Base-by-base conservation (phyloP, 2,329 filamentous ascomycete species). In the Fusarium duplospermum region DNA sequence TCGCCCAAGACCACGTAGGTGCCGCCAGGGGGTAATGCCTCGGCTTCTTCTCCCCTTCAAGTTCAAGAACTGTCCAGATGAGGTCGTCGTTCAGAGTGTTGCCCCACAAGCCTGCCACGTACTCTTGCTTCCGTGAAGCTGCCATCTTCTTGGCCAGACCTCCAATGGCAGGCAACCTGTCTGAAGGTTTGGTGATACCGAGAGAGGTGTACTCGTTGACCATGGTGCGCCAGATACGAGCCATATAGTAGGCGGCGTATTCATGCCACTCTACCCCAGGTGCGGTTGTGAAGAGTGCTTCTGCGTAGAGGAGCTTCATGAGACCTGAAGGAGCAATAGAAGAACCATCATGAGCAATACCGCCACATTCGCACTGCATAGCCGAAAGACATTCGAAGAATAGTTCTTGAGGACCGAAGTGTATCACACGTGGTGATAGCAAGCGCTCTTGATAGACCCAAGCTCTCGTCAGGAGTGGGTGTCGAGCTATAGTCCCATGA, bases 391-490 rank as follows among this genome's bases (percentile, higher is more conserved):
- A 76, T 36, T 76, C 70, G 8, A 72, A 70, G 24, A 76, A 56
- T 2, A 74, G n/a, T 60, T 77, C 73, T 16, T 70, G 45, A 4
- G 62, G 61, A 1, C 61, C 69, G 20, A 77, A 79, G 58, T 79
- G 76, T 8, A 79, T 29, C 1, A 77, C 56, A 4, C 78, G 64
- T 4, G 75, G 69, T 0, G 77, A 71, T 4, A 80, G 64, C 2
- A 77, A 52, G 4, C 78, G 72, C 40, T 80, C 78, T 33, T 79
- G 78, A 27, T 77, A 71, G 1, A 70, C 68, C 77, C 78, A 79
- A 1, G 68, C 77, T 20, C 78, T 54, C 6, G 62, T 58, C 11
- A 68, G 50, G 8, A 77, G 62, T 6, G 73, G 75, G 65, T 70
- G 56, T 10, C 40, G 54, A 31, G 62, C 38, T 2, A 64, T 38